phyloP scores from a whole-genome alignment of 2,329 filamentous ascomycete genomes.

The Magnaporthiopsis incrustans region DNA sequence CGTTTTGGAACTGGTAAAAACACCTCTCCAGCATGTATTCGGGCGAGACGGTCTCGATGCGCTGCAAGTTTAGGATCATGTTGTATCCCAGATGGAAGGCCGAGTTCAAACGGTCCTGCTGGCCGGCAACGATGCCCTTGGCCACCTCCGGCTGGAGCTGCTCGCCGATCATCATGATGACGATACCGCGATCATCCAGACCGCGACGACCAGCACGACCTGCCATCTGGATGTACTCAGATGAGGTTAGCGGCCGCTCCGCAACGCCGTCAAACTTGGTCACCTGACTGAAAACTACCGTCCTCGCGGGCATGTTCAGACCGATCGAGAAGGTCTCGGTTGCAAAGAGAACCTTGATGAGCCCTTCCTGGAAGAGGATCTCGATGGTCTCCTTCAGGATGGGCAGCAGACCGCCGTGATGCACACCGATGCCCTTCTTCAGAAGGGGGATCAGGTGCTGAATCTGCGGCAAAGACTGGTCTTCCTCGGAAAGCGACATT shows the following conservation, averaged over 20 bases:
- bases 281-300: slow-evolving; percentile 96
- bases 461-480: slow-evolving; percentile 83
- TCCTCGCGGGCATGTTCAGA: slow-evolving; percentile 98
- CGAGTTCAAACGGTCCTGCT: slow-evolving; percentile 95
- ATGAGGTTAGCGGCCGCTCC: slow-evolving; percentile 79
- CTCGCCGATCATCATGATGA: slow-evolving; percentile 99
- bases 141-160: slow-evolving; percentile 93
- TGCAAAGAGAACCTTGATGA: slow-evolving; percentile 96
- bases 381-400: slow-evolving; percentile 98
- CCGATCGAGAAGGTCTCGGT: slow-evolving; percentile 99
- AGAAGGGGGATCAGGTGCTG: slow-evolving; percentile 81
- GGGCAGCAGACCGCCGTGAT: slow-evolving; percentile 90
- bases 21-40: slow-evolving; percentile 98
- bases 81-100: slow-evolving; percentile 98
- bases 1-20: slow-evolving; percentile 97
- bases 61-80: slow-evolving; percentile 94
- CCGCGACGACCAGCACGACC: slow-evolving; percentile 93
- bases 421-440: slow-evolving; percentile 87
- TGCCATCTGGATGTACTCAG: slow-evolving; percentile 98
- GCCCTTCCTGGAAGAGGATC: slow-evolving; percentile 94
- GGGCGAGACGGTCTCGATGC: slow-evolving; percentile 98
- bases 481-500: slow-evolving; percentile 84
- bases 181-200: slow-evolving; percentile 93
- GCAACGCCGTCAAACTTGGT: slow-evolving; percentile 86
- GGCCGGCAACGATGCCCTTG: slow-evolving; percentile 89